phyloP scores from a whole-genome alignment of 768 basidiomycete genomes.

The Pleurotus giganteus region DNA sequence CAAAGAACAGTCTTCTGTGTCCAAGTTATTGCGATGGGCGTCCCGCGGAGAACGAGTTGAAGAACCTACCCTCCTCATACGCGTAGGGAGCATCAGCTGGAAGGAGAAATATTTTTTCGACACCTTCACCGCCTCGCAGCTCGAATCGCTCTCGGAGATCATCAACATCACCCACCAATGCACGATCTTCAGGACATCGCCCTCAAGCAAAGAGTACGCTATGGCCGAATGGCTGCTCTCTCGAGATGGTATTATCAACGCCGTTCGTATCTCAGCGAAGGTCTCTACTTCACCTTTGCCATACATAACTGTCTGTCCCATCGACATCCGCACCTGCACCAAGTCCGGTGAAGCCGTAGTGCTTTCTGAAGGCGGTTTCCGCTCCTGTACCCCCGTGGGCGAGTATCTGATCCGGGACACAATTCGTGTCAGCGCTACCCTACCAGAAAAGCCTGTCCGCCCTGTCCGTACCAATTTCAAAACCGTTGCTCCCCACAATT shows the following conservation, averaged over 20 bases:
- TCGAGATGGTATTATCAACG: conserved; percentile 31
- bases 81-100: conserved; percentile 33
- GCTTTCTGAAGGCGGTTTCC: conserved; percentile 36
- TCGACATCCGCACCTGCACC: conserved; percentile 33
- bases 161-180: conserved; percentile 31
- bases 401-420: conserved; percentile 32
- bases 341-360: conserved; percentile 32
- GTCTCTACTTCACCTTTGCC: conserved; percentile 32
- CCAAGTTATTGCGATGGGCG: conserved; percentile 32
- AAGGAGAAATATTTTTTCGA: conserved; percentile 34
- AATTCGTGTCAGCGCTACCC: conserved; percentile 29
- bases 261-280: conserved; percentile 34
- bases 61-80: conserved; percentile 34
- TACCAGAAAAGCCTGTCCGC: conserved; percentile 28
- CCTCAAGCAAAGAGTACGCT: conserved; percentile 31
- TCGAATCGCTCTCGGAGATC: conserved; percentile 31
- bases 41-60: conserved; percentile 28
- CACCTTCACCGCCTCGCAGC: conserved; percentile 33
- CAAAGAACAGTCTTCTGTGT: conserved; percentile 25
- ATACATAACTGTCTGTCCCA: conserved; percentile 33
- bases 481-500: conserved; percentile 25
- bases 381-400: conserved; percentile 28
- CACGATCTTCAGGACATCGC: conserved; percentile 33
- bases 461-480: conserved; percentile 36
- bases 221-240: conserved; percentile 41